A percentile compares a stretch with the other conserved stretches of the same genome.
These are phyloP conservation scores for Turnera subulata DNA, from an alignment of 345 rosid species.

Conservation along the genomic window DNA sequence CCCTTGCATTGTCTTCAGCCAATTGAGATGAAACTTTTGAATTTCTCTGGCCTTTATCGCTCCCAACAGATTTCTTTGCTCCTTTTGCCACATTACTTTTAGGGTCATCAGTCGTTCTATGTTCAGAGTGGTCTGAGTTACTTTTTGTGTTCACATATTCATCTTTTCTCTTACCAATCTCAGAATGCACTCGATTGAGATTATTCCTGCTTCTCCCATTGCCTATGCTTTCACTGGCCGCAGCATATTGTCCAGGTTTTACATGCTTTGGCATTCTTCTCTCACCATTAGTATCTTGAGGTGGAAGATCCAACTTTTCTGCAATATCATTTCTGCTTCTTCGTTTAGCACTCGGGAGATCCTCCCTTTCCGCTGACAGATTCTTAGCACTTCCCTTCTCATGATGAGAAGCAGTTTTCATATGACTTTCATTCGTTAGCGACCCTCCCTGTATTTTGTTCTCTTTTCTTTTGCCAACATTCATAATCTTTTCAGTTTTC, in stretches of 20 bases:
- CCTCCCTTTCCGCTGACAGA: constrained; percentile 24
- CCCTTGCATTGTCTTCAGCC: constrained; percentile 30
- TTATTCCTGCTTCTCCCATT: constrained; percentile 29
- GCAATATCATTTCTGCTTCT: constrained; percentile 27
- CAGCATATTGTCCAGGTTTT: constrained; percentile 18
- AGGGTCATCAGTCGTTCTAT: constrained; percentile 19
- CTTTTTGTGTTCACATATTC: constrained; percentile 13
- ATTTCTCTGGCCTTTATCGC: constrained; percentile 26
- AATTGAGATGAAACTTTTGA: constrained; percentile 25
- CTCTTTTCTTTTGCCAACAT: constrained; percentile 28
- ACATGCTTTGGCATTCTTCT: constrained; percentile 22
- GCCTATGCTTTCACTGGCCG: constrained; percentile 22
- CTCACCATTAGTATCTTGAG: constrained; percentile 33
- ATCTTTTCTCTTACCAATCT: constrained; percentile 17
- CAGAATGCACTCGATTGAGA: constrained; percentile 13
- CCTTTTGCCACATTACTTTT: constrained; percentile 24
- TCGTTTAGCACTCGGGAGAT: constrained; percentile 25
- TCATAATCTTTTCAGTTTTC: constrained; percentile 16
- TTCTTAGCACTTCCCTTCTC: constrained; percentile 20
- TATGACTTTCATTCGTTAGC: constrained; percentile 22
- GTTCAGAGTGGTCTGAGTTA: constrained; percentile 9
- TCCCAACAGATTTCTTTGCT: constrained; percentile 32
- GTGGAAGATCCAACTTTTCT: constrained; percentile 22
- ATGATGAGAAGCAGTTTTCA: constrained; percentile 3
- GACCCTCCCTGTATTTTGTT: constrained; percentile 17